Percentiles rank a stretch among this genome's conserved stretches.
Conservation (phyloP, 495 filamentous ascomycete species). For the Neurospora hispaniola region DNA sequence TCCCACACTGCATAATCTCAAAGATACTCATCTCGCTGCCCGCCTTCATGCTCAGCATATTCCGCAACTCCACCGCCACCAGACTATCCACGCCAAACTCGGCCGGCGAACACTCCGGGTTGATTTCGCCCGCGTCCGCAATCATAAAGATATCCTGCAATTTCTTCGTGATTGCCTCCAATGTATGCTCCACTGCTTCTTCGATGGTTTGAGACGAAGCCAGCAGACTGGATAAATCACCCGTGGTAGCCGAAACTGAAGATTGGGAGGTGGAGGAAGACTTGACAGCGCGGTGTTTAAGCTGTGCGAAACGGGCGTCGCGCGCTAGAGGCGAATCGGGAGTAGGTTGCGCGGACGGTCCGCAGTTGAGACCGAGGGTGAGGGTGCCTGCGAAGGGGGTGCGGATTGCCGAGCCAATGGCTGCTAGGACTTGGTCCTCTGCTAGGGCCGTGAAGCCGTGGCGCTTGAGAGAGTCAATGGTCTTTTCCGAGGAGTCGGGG, state of each 20-base stretch:
- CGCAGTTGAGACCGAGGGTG: conserved; percentile 16
- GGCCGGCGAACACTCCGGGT: conserved; percentile 12
- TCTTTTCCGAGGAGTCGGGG: conserved; percentile 7
- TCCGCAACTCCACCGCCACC: conserved; percentile 38
- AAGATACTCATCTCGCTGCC: conserved; percentile 32
- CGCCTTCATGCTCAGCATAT: conserved; percentile 27
- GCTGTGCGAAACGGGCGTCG: conserved; percentile 12
- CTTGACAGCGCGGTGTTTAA: conserved; percentile 6
- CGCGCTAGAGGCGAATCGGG: conserved; percentile 2
- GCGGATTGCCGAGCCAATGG: conserved; percentile 14
- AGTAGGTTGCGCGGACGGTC: conserved; percentile 3
- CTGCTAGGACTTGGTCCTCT: conserved; percentile 14
- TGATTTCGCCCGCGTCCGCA: conserved; percentile 20
- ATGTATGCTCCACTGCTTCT: conserved; percentile 1
- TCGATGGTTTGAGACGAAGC: conserved; percentile 3
- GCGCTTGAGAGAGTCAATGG: conserved; percentile 8
- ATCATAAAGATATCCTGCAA: conserved; percentile 27
- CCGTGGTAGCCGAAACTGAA: too few relatives aligned
- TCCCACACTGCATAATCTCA: conserved; percentile 30
- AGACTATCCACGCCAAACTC: conserved; percentile 38
- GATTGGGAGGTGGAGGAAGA: too few relatives aligned
- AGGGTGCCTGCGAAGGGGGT: conserved; percentile 15
- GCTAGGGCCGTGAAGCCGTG: conserved; percentile 15
- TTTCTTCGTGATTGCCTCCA: conserved; percentile 15
- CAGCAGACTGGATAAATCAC: conserved; percentile 7